Evolutionary conservation across 306 rosid genomes (phyloP).

Genomic region (Malus domestica): DNA sequence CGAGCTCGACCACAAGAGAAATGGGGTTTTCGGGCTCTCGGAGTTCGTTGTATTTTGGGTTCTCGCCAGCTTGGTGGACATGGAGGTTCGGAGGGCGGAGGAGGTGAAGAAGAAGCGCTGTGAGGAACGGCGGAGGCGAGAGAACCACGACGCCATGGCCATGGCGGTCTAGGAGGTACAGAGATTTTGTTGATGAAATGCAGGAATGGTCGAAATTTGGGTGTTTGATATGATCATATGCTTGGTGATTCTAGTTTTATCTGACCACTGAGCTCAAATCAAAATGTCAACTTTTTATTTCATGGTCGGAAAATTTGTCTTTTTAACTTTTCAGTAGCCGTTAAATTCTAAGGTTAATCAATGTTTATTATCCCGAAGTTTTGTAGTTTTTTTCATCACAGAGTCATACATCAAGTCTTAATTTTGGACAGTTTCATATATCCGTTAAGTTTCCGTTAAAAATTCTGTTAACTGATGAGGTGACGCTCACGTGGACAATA

Average conservation of each 20-base stretch:
- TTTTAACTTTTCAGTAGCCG: too few relatives aligned
- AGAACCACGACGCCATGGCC: constrained; percentile 46
- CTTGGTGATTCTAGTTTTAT: background rate
- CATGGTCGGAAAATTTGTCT: background rate
- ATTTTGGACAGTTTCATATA: too few relatives aligned
- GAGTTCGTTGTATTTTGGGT: constrained; percentile 8
- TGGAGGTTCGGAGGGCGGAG: constrained; percentile 9
- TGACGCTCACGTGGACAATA: too few relatives aligned
- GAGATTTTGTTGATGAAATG: too few relatives aligned
- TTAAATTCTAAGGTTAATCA: too few relatives aligned
- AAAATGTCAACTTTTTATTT: background rate
- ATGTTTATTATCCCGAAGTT: too few relatives aligned
- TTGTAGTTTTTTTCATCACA: too few relatives aligned
- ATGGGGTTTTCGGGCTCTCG: constrained; percentile 10
- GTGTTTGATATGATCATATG: background rate
- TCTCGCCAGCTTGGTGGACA: constrained; percentile 5
- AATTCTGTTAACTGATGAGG: too few relatives aligned
- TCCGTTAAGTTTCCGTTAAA: too few relatives aligned
- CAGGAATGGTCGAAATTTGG: too few relatives aligned
- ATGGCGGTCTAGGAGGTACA: background rate
- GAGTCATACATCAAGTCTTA: too few relatives aligned
- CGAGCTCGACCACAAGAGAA: constrained; percentile 28
- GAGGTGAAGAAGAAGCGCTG: constrained; percentile 24
- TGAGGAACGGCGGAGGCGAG: constrained; percentile 58
- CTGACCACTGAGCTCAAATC: background rate